These are phyloP conservation scores for Fusarium chlamydosporum DNA, from an alignment of 2,329 filamentous ascomycete genomes.

Conservation along the genomic window DNA sequence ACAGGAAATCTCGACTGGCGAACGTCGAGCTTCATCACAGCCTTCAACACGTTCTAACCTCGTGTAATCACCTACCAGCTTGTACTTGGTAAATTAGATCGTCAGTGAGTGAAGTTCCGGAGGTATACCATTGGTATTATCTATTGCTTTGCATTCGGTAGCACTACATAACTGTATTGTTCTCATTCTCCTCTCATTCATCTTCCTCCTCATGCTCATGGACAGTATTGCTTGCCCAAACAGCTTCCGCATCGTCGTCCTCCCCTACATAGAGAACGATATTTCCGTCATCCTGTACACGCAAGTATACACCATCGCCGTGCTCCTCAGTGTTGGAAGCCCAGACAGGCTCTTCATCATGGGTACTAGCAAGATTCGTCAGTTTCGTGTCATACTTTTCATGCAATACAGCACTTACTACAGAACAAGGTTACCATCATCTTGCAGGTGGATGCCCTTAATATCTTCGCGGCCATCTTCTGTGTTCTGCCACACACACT, in stretches of 20 bases:
- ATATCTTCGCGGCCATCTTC: constrained; percentile 47
- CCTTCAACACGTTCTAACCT: too few species aligned
- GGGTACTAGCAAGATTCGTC: constrained; percentile 18
- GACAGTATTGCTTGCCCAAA: constrained; percentile 52
- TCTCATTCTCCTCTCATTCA: background rate
- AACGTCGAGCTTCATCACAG: too few species aligned
- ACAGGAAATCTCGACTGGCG: background rate
- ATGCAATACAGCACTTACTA: constrained; percentile 47
- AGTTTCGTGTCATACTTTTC: background rate
- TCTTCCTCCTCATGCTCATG: background rate
- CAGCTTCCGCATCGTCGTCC: constrained; percentile 46
- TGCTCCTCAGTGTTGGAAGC: constrained; percentile 49
- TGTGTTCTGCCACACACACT: constrained; percentile 52
- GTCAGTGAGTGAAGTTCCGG: too few species aligned
- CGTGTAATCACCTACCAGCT: too few species aligned
- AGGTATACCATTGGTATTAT: background rate
- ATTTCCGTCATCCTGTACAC: constrained; percentile 54
- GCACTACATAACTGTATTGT: background rate
- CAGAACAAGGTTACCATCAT: constrained; percentile 53
- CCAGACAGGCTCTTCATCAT: constrained; percentile 46
- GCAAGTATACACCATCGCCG: constrained; percentile 42
- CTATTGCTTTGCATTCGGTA: background rate
- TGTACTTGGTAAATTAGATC: too few species aligned
- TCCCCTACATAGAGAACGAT: constrained; percentile 51
- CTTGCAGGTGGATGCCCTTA: constrained; percentile 52